phyloP scores from a whole-genome alignment of 2,329 filamentous ascomycete species.

The Aspergillus sp. region DNA sequence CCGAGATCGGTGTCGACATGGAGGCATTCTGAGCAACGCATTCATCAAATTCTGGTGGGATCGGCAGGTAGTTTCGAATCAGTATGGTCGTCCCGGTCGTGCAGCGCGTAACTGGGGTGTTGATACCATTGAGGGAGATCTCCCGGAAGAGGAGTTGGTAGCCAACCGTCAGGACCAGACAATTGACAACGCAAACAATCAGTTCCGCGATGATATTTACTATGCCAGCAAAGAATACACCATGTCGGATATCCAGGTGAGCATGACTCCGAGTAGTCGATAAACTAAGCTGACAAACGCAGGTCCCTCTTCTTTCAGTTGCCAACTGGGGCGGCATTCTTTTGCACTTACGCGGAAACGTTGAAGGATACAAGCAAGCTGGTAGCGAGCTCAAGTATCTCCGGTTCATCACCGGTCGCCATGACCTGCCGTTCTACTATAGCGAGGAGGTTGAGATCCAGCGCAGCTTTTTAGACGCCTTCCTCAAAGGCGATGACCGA shows the following conservation, averaged over 20 bases:
- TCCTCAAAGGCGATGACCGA: slow-evolving; percentile 66
- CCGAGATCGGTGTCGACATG: slow-evolving; percentile 60
- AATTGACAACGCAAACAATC: slow-evolving; percentile 49
- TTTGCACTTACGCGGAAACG: slow-evolving; percentile 67
- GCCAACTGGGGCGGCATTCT: slow-evolving; percentile 72
- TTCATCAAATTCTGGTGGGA: slow-evolving; percentile 69
- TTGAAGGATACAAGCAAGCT: slow-evolving; percentile 63
- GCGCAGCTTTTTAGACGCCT: slow-evolving; percentile 67
- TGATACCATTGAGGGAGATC: slow-evolving; percentile 43
- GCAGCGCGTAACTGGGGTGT: slow-evolving; percentile 54
- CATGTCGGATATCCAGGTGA: slow-evolving; percentile 63
- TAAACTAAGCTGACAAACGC: background rate
- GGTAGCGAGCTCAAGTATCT: slow-evolving; percentile 68
- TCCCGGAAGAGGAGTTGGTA: slow-evolving; percentile 34
- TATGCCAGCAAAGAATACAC: slow-evolving; percentile 66
- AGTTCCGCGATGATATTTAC: slow-evolving; percentile 63
- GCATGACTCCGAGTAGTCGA: background rate
- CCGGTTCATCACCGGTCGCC: slow-evolving; percentile 67
- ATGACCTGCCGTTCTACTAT: slow-evolving; percentile 73
- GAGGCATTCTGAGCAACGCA: slow-evolving; percentile 59
- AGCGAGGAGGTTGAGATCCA: slow-evolving; percentile 67
- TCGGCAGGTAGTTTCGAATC: slow-evolving; percentile 64
- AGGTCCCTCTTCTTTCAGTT: slow-evolving; percentile 60
- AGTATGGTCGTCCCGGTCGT: slow-evolving; percentile 61
- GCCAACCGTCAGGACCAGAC: slow-evolving; percentile 43